Conservation (phyloP, 371 early-diverging fungal species). For the Caulochytrium protostelioides region DNA sequence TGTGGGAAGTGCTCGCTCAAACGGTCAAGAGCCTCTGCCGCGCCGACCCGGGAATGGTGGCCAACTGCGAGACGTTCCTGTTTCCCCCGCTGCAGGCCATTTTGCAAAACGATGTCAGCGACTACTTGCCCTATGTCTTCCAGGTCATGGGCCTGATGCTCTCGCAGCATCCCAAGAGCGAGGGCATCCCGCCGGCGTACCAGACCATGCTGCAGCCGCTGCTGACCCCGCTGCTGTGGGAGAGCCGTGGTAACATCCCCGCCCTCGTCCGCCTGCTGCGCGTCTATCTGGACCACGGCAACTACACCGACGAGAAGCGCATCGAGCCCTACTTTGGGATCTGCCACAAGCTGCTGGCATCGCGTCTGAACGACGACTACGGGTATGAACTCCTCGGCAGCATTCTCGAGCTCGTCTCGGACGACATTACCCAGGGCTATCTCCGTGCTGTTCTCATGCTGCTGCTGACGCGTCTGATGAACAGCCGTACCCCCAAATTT, state of each 20-base stretch:
- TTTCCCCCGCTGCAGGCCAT: slow-evolving; percentile 39
- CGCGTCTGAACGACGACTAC: slow-evolving; percentile 59
- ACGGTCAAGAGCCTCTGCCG: slow-evolving; percentile 41
- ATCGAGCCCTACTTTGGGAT: slow-evolving; percentile 75
- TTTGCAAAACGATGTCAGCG: slow-evolving; percentile 35
- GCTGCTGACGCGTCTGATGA: slow-evolving; percentile 51
- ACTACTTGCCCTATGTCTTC: slow-evolving; percentile 89
- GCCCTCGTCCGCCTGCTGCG: slow-evolving; percentile 71
- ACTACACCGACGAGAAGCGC: slow-evolving; percentile 36
- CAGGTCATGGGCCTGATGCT: slow-evolving; percentile 76
- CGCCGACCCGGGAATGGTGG: slow-evolving; percentile 32
- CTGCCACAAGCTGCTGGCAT: slow-evolving; percentile 73
- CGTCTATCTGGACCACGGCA: slow-evolving; percentile 54
- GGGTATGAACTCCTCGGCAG: slow-evolving; percentile 58
- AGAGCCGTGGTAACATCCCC: slow-evolving; percentile 71
- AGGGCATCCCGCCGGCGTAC: slow-evolving; percentile 46
- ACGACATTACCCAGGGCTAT: slow-evolving; percentile 21
- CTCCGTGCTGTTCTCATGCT: slow-evolving; percentile 14
- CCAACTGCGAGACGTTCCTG: slow-evolving; percentile 50
- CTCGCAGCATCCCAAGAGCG: slow-evolving; percentile 38
- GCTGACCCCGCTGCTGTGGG: slow-evolving; percentile 71
- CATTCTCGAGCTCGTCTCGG: slow-evolving; percentile 43
- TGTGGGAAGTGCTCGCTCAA: slow-evolving; percentile 79
- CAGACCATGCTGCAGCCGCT: slow-evolving; percentile 46
- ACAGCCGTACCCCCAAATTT: slow-evolving; percentile 50